Percentiles rank a stretch among this genome's conserved stretches.
Evolutionary conservation across 2,329 filamentous ascomycete species (phyloP).

Genomic region (Penicillium sp.): DNA sequence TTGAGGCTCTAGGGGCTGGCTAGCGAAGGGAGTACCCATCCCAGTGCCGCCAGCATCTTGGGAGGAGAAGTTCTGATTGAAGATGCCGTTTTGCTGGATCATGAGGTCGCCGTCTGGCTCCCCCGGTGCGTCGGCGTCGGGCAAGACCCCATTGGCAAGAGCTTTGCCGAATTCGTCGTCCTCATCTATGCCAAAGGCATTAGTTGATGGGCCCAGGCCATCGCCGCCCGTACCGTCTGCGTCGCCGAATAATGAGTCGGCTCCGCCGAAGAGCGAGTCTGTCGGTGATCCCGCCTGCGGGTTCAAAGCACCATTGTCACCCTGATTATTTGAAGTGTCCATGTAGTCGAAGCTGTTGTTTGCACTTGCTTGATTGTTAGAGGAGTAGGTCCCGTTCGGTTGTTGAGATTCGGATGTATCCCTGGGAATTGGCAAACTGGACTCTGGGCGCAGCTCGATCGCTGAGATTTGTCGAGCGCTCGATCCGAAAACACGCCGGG

Average conservation of each 20-base stretch:
- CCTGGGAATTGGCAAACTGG: constrained; percentile 74
- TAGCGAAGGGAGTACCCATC: constrained; percentile 10
- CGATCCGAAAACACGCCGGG: constrained; percentile 75
- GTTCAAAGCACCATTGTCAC: constrained; percentile 50
- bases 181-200: constrained; percentile 76
- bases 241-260: constrained; percentile 89
- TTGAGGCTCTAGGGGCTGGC: constrained; percentile 25
- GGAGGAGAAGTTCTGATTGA: constrained; percentile 10
- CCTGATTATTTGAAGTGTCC: constrained; percentile 44
- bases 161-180: constrained; percentile 81
- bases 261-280: constrained; percentile 83
- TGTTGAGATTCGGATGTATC: constrained; percentile 62
- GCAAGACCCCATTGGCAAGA: constrained; percentile 67
- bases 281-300: constrained; percentile 69
- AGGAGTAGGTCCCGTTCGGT: constrained; percentile 71
- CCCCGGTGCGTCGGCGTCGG: constrained; percentile 51
- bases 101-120: constrained; percentile 33
- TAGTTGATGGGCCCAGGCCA: constrained; percentile 57
- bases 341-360: constrained; percentile 58
- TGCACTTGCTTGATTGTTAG: constrained; percentile 71
- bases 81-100: constrained; percentile 25
- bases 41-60: constrained; percentile 18
- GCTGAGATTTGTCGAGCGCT: constrained; percentile 84
- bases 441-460: constrained; percentile 82
- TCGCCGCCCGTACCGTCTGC: constrained; percentile 61